Conservation (phyloP, 2,329 filamentous ascomycete species). For the Fusarium falciforme region DNA sequence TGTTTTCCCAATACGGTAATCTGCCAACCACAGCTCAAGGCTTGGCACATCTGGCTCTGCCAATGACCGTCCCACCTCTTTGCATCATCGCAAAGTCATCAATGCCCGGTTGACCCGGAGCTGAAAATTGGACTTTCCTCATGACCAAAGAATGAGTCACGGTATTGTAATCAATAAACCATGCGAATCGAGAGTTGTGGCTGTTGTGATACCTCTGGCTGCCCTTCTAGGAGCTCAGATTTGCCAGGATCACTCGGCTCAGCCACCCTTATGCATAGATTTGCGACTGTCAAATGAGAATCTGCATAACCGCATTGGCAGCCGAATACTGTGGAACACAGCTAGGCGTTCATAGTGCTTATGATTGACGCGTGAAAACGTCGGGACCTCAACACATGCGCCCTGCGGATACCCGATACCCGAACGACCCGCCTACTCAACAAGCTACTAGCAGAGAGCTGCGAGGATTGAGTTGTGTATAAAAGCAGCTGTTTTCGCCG, state of each 20-base stretch:
- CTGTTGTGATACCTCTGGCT: background rate
- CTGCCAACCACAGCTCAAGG: background rate
- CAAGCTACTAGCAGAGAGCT: background rate
- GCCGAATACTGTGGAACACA: background rate
- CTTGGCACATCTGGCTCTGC: background rate
- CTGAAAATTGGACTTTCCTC: background rate
- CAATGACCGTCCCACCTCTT: background rate
- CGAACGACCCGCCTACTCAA: background rate
- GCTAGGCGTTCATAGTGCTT: background rate
- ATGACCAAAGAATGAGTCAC: constrained; percentile 1
- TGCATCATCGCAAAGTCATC: background rate
- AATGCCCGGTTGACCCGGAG: background rate
- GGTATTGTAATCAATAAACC: background rate
- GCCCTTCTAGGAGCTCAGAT: background rate
- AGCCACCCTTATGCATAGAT: background rate
- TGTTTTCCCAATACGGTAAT: constrained; percentile 10
- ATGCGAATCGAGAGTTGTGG: background rate
- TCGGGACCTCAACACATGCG: background rate
- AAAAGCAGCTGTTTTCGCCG: background rate
- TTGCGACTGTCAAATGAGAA: background rate
- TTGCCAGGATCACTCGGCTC: background rate
- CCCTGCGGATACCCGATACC: background rate
- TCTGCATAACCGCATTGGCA: background rate
- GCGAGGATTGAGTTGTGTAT: background rate
- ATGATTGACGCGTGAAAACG: background rate